phyloP scores from a whole-genome alignment of 345 rosid species.

The Excoecaria agallocha region DNA sequence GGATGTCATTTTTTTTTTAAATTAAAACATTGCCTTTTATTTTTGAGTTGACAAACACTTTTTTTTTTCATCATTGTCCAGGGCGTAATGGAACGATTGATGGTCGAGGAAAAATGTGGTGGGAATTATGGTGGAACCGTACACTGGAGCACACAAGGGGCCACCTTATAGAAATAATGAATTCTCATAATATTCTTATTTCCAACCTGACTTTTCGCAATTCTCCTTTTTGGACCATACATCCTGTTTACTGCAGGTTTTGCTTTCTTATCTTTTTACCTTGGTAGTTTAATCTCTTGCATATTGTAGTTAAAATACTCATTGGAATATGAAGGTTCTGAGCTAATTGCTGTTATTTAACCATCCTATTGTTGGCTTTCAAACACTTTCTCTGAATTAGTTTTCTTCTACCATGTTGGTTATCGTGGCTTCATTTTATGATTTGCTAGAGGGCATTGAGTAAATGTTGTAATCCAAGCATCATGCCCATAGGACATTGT shows the following conservation, averaged over 20 bases:
- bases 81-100: conserved; percentile 92
- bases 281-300: not conserved
- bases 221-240: conserved; percentile 97
- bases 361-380: not conserved
- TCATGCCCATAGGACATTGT: not conserved
- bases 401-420: not conserved
- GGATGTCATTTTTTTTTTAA: not conserved
- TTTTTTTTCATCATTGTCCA: conserved; percentile 23
- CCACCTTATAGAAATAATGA: conserved; percentile 81
- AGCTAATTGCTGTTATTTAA: not conserved
- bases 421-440: not conserved
- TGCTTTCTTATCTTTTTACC: not conserved
- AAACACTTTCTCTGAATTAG: not conserved
- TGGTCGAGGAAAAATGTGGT: conserved; percentile 98
- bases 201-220: conserved; percentile 78
- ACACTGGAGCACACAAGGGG: conserved; percentile 89
- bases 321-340: not conserved
- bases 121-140: conserved; percentile 99
- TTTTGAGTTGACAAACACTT: not conserved
- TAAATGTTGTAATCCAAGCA: conserved; percentile 1
- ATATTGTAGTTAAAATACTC: not conserved
- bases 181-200: conserved; percentile 70
- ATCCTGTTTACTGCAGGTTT: conserved; percentile 95
- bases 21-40: not conserved
- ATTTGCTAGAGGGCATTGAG: not conserved